Base-by-base conservation (phyloP, 805 yeast species). In the Pichia gijzeniarum region DNA sequence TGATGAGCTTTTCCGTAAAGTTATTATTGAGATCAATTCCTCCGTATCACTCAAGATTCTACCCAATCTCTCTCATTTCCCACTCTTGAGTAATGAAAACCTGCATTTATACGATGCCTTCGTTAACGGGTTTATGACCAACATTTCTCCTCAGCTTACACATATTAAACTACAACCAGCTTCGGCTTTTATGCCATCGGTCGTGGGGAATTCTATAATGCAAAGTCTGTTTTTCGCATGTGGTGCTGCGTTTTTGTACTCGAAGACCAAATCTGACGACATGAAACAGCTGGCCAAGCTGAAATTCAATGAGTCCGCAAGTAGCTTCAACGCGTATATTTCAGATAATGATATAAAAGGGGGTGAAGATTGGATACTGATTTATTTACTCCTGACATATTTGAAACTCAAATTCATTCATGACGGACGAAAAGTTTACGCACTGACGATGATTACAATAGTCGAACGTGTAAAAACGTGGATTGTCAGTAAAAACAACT, bases 111-210 rank as follows among this genome's bases (percentile, higher is more conserved):
- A 58, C 46, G 59, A 63, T 49, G 68, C 67, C 3, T 71, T 71
- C 47, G 58, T 65, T 5, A 61, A 65, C 37, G 71, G 70, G 2
- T 72, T 70, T 49, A 63, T 73, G 48, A 64, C 64, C 5, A 55
- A 69, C 3, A 56, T 71, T 9, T 68, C 71, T 1, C 72, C 76
- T 1, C 73, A 70, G 46, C 53, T 63, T 33, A 65, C 74, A 0
- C 73, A 70, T 47, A 64, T 67, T 2, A 53, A 58, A 13, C 52
- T 71, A 5, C 68, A 71, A 10, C 71, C 74, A 0, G 62, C 61
- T 1, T 66, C 70, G 0, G 65, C 70, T 1, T 70, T 70, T 48
- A 53, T 71, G 1, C 71, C 73, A 1, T 60, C 62, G 7, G 64
- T 67, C 7, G 45, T 59, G 5, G 39, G 47, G 8, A 68, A 67